These are phyloP conservation scores for Globisporangium viniferum DNA, from an alignment of 352 stramenopile genomes.

Conservation along the genomic window DNA sequence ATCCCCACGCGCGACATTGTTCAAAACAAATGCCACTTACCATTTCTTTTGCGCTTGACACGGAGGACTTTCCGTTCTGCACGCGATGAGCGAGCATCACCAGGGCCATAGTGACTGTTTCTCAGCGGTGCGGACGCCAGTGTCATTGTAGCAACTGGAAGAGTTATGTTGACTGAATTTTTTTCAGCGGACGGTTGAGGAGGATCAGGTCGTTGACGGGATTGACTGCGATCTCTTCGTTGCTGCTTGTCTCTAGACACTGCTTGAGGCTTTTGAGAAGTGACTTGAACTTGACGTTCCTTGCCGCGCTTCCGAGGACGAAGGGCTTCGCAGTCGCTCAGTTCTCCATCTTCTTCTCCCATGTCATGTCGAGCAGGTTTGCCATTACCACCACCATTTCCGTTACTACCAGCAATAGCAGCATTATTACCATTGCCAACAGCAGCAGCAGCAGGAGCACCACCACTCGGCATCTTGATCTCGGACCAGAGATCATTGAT, in stretches of 20 bases:
- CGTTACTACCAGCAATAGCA: slow-evolving; percentile 11
- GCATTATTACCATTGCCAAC: slow-evolving; percentile 7
- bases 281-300: slow-evolving; percentile 17
- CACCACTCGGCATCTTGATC: slow-evolving; percentile 25
- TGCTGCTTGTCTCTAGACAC: slow-evolving; percentile 4
- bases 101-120: not conserved
- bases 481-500: slow-evolving; percentile 62
- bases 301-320: slow-evolving; percentile 8
- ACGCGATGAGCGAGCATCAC: not conserved
- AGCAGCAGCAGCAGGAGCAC: not conserved
- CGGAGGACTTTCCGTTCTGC: slow-evolving; percentile 1
- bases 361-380: slow-evolving; percentile 5
- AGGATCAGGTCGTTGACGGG: slow-evolving; percentile 3
- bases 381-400: slow-evolving; percentile 6
- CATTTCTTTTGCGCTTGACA: slow-evolving; percentile 11
- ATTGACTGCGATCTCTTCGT: slow-evolving; percentile 13
- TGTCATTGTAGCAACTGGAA: not conserved
- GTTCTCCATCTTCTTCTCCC: slow-evolving; percentile 5
- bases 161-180: not conserved
- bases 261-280: not conserved
- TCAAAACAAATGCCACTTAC: not conserved
- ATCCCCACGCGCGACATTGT: not conserved
- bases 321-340: slow-evolving; percentile 6
- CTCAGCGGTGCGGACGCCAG: not conserved
- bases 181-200: not conserved